phyloP scores from a whole-genome alignment of 495 filamentous ascomycete species.

The Aspergillus affinis region DNA sequence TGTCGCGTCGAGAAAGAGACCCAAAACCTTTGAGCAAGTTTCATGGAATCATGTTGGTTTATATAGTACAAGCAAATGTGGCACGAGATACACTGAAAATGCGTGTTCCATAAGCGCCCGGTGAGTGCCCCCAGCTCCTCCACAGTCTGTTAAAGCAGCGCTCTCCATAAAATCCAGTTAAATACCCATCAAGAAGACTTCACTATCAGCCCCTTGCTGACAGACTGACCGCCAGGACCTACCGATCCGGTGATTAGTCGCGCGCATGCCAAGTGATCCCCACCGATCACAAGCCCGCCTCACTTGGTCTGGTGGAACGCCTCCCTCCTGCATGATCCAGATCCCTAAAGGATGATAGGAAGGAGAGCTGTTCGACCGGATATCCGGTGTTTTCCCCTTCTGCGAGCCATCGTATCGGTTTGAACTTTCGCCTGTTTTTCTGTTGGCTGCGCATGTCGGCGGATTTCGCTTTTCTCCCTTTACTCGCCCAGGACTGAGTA shows the following conservation, averaged over 20 bases:
- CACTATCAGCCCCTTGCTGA: neutral
- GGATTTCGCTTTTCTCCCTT: neutral
- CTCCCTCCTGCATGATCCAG: neutral
- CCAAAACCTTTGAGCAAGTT: no score
- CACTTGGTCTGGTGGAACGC: neutral
- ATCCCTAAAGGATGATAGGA: no score
- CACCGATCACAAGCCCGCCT: slow-evolving; percentile 7
- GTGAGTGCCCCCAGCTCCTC: no score
- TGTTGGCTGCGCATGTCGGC: neutral
- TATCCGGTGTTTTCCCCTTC: neutral
- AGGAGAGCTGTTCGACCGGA: neutral
- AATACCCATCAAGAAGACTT: no score
- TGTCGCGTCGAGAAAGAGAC: no score
- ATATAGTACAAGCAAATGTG: no score
- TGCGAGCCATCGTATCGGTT: no score
- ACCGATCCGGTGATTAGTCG: slow-evolving; percentile 8
- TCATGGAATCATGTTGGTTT: no score
- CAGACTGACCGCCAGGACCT: slow-evolving; percentile 7
- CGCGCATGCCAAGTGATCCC: neutral
- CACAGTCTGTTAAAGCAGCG: no score
- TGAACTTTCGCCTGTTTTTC: neutral
- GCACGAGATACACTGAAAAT: no score
- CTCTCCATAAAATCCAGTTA: no score
- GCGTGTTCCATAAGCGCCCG: no score
- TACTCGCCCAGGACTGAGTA: neutral